Base-by-base conservation (phyloP, 345 rosid species). In the Eucalyptus sideroxylon region DNA sequence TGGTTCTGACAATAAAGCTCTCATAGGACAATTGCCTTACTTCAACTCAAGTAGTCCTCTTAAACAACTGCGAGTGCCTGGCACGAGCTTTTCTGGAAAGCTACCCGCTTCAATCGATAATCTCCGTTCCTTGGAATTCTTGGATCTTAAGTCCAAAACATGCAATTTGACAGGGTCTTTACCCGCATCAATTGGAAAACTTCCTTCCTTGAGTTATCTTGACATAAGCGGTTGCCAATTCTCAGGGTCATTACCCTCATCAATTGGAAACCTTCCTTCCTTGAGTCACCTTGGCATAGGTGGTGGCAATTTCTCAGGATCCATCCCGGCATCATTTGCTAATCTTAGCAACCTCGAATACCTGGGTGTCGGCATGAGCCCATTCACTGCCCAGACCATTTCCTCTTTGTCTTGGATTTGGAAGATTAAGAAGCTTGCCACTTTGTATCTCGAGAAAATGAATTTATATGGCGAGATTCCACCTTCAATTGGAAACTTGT, bases 251-350 rank as follows among this genome's bases (percentile, higher is more conserved):
- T 1, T 90, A 59, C 90, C 90, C 4, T 31, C 72, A 16, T 91
- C 92, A 49, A 60, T 87, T 5, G 88, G 89, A 37, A 6, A 60
- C 53, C 92, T 90, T 34, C 8, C 17, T 45, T 90, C 89, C 27
- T 31, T 87, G 87, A 88, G 27, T 19, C 1, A 55, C 45, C 87
- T 90, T 11, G 13, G 1, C 51, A 24, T 88, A 51, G 1, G 1
- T 3, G 7, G 8, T 37, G 49, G 91, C 88, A 30, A 27, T 1
- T 90, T 91, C 55, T 65, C 85, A 34, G 93, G 91, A 24, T 31
- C 37, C 47, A 11, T 91, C 23, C 90, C 90, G 1, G 34, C 93
- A 15, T 91, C 93, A 37, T 45, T 91, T 56, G 65, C 87, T 55
- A 89, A 90, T 31, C 91, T 90, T 34, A 69, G 90, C 87, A 51